Base-by-base conservation (phyloP, 2,329 filamentous ascomycete genomes). In the Diaporthe destruens region DNA sequence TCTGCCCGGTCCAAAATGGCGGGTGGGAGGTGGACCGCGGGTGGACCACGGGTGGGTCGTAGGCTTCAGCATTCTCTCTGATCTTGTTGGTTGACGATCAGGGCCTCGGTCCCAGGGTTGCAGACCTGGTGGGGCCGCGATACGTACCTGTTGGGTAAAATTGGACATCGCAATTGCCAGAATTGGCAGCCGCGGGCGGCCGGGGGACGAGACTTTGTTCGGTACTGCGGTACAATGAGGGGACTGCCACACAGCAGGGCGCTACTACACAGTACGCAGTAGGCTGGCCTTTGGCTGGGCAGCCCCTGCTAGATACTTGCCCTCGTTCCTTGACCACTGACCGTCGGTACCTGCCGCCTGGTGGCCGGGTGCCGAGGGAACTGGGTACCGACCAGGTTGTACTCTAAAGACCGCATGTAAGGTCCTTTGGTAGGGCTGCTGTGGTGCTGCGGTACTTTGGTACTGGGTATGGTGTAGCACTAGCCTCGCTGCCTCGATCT, bases 1-100 rank as follows among this genome's bases (percentile, higher is more conserved):
- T n/a, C 57, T 57, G 68, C 53, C 66, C 39, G n/a, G 66, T 70
- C 68, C 68, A 61, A 61, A n/a, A 61, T 70, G 68, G 68, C 68
- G 68, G 68, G 57, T 61, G 68, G 49, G 49, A 51, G 44, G 55
- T 55, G 44, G 57, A 47, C 29, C 49, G 47, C 61, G 68, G 55
- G 55, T 55, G 44, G 57, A 47, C 29, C 49, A 39, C 61, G 68
- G 55, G 72, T 55, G 44, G 57, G 29, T 23, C 49, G 61, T 44
- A 73, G 72, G 72, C 72, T 67, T 68, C 72, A 66, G 65, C 56
- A 73, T 73, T 73, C 71, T 55, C 47, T 36, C n/a, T 42, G 29
- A 54, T 67, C 59, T 73, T 49, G 59, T 71, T 73, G 72, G 72
- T 47, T 55, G 59, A 32, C 12, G 25, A 44, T 73, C 55, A 51